Evolutionary conservation across 768 basidiomycete species (phyloP).

Genomic region (Tylopilus subfusipes): DNA sequence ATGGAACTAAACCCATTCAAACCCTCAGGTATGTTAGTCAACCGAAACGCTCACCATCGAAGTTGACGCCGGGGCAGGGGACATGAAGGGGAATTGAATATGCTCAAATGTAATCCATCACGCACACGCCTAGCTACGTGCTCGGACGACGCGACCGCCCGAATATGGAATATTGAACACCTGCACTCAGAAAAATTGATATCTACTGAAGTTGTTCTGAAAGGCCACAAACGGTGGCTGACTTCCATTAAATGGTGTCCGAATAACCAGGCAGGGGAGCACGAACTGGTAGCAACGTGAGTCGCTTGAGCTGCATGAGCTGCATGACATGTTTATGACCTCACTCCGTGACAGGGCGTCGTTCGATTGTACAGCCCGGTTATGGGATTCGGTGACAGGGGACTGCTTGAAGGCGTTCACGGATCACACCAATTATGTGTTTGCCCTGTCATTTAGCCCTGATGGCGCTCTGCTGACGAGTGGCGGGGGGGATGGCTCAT

Average conservation of each 20-base stretch:
- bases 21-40: conserved; percentile 52
- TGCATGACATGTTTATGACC: not conserved
- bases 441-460: conserved; percentile 72
- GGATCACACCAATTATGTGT: conserved; percentile 72
- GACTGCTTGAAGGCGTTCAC: conserved; percentile 67
- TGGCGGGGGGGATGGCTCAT: conserved; percentile 74
- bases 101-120: conserved; percentile 66
- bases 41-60: not conserved
- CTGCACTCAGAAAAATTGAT: conserved; percentile 30
- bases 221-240: conserved; percentile 65
- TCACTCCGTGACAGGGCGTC: conserved; percentile 50
- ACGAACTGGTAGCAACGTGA: conserved; percentile 72
- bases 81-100: conserved; percentile 74
- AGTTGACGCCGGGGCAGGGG: conserved; percentile 43
- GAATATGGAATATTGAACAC: conserved; percentile 68
- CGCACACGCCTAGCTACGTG: conserved; percentile 71
- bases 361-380: conserved; percentile 73
- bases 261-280: conserved; percentile 39
- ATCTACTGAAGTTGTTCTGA: conserved; percentile 37
- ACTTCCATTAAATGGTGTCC: conserved; percentile 72
- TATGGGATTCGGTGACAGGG: conserved; percentile 82
- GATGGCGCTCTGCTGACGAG: conserved; percentile 69
- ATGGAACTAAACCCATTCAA: conserved; percentile 50
- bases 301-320: conserved; percentile 22
- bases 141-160: conserved; percentile 76